Base-by-base conservation (phyloP, 768 basidiomycete species). In the Suillus weaverae region DNA sequence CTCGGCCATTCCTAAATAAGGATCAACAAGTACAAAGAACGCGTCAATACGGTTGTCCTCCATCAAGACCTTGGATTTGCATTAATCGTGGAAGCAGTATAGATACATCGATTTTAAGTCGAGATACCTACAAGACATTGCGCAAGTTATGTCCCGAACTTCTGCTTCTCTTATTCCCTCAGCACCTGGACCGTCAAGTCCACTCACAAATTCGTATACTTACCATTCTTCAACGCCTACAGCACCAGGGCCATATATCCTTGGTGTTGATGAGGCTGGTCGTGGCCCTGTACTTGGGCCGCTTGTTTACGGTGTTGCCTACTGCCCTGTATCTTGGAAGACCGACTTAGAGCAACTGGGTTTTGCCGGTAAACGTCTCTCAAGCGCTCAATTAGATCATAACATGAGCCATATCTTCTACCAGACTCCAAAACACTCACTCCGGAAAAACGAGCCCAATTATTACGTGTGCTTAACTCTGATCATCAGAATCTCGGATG, bases 211-310 rank as follows among this genome's bases (percentile, higher is more conserved):
- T 11, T 92, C 93, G 0, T 94, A 94, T 72, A 89, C 91, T 0
- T 87, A 91, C 72, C 90, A 93, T 73, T 91, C 91, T 0, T 83
- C 87, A 2, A 84, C 74, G 0, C 92, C 93, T 2, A 89, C 88
- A 0, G 84, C 87, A 1, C 63, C 76, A 1, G 93, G 93, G 0
- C 90, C 91, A 0, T 97, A 96, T 79, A 93, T 98, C 57, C 89
- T 99, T 59, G 97, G 97, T 30, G 95, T 99, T n/a, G 97, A 99
- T 76, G 97, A 99, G 75, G 97, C 97, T 0, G 97, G 97, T 0
- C 84, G 97, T 62, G 97, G 97, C 0, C 97, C 97, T 26, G 97
- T 97, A 2, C 81, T 99, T 0, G 97, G 96, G 1, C 97, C 97
- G 0, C 85, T 99, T 65, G 97, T 99, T 0, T 99, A 99, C 71